Evolutionary conservation across 257 asterid genomes (phyloP), one percentile per base, ranked within the genome.

Genomic region (Solanum chmielewskii): DNA sequence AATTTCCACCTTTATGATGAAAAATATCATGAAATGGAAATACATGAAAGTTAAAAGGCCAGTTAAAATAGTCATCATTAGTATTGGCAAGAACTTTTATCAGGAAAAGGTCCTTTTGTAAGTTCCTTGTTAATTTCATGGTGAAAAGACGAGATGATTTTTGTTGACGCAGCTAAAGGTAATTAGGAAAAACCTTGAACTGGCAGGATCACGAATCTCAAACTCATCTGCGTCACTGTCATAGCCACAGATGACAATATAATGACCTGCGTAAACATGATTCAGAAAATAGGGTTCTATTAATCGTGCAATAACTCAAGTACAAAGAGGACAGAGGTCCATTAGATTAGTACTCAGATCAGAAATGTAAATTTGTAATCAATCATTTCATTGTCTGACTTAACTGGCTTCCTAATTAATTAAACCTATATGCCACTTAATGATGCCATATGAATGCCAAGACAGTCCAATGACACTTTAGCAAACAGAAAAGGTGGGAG

Each of bases 151-250:
- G 16, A 37, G 47, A 73, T 35, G 16, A 2, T 37, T 73, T 73
- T 73, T 73, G 5, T 35, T 35, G 41, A 73, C 3, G 5, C 29
- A 35, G 47, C 81, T 20, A 20, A 73, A 73, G 47, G 81, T 73
- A 20, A 37, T 21, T 20, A 31, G 18, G 80, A 69, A 68, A 71
- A 87, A 96, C 99, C 98, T 93, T 89, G 98, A 92, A 94, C 98
- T 94, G 87, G 98, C 97, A 59, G 99, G 99, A 92, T 97, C 99
- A 87, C 99, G 98, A 88, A 97, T 94, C 95, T 97, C 99, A 92
- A 97, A 97, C 91, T 95, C 98, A 42, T 94, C 87, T 81, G 94
- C 88, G 35, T 89, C 93, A 77, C 96, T 86, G 88, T 95, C 98
- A 83, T 95, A 97, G 84, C 98, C 98, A 90, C 99, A 97, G 18